Evolutionary conservation across 768 basidiomycete genomes (phyloP).

Genomic region (Tricholoma hemisulphureum): DNA sequence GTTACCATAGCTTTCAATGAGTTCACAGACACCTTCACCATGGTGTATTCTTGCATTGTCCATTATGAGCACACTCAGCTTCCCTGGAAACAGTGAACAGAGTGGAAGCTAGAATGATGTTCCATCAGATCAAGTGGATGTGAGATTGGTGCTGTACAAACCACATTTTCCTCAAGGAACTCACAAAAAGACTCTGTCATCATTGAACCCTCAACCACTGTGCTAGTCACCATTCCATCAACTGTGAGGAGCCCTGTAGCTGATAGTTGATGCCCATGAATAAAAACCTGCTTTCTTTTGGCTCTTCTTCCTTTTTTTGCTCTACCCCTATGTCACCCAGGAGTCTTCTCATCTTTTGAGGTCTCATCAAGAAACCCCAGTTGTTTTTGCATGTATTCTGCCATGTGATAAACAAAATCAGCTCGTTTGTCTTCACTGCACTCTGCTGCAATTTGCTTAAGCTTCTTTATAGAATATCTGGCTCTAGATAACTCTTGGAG

Average conservation of each 20-base stretch:
- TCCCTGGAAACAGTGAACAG: conserved; percentile 25
- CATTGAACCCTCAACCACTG: conserved; percentile 30
- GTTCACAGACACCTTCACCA: conserved; percentile 22
- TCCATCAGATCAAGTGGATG: not conserved
- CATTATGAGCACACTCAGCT: conserved; percentile 30
- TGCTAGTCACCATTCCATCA: conserved; percentile 29
- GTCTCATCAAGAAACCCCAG: conserved; percentile 35
- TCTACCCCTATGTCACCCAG: conserved; percentile 16
- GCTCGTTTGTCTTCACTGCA: conserved; percentile 21
- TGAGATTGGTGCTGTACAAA: conserved; percentile 11
- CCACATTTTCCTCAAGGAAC: conserved; percentile 25
- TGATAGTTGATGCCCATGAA: conserved; percentile 22
- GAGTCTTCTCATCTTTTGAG: conserved; percentile 31
- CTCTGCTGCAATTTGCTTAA: conserved; percentile 32
- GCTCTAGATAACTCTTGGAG: conserved; percentile 22
- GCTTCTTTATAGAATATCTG: conserved; percentile 19
- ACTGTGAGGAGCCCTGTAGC: conserved; percentile 26
- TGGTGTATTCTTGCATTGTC: conserved; percentile 37
- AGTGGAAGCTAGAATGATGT: conserved; percentile 14
- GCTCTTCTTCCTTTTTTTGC: conserved; percentile 23
- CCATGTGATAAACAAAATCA: conserved; percentile 27
- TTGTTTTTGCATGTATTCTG: conserved; percentile 28
- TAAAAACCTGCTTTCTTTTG: conserved; percentile 26
- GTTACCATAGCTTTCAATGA: conserved; percentile 17
- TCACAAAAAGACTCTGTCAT: conserved; percentile 17